phyloP scores from a whole-genome alignment of 2,329 filamentous ascomycete genomes.

The Colletotrichum orbiculare region DNA sequence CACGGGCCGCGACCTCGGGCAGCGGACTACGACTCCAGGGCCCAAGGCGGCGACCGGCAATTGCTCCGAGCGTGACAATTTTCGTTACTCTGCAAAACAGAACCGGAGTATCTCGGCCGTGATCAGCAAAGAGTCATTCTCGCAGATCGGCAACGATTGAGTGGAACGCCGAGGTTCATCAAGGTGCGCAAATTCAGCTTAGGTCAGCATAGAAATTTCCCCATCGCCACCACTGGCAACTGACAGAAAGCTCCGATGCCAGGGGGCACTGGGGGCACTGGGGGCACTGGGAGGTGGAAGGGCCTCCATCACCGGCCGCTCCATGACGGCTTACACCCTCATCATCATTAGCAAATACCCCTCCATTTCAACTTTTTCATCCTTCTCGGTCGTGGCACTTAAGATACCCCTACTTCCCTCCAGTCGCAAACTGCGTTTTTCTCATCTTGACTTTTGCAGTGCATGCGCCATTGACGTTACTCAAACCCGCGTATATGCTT shows the following conservation, averaged over 20 bases:
- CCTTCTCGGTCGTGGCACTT: neutral
- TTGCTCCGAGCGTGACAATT: neutral
- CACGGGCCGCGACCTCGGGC: slow-evolving; percentile 7
- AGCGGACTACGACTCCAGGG: slow-evolving; percentile 1
- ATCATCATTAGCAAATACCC: slow-evolving; percentile 33
- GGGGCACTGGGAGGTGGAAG: neutral
- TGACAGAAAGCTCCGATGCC: neutral
- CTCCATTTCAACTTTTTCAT: neutral
- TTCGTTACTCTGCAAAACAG: neutral
- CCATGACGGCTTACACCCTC: slow-evolving; percentile 7
- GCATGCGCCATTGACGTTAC: slow-evolving; percentile 1
- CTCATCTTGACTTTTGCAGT: neutral
- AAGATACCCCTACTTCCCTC: slow-evolving; percentile 23
- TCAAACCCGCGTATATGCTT: slow-evolving; percentile 44
- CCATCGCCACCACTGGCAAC: slow-evolving; percentile 12
- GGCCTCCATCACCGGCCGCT: slow-evolving; percentile 11
- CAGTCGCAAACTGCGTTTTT: neutral
- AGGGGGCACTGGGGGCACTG: neutral
- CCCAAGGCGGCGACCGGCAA: neutral
- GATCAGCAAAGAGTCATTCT: slow-evolving; percentile 14
- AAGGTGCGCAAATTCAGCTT: slow-evolving; percentile 28
- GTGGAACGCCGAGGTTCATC: slow-evolving; percentile 26
- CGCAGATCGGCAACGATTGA: slow-evolving; percentile 6
- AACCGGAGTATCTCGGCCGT: neutral
- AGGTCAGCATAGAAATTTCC: slow-evolving; percentile 30